Evolutionary conservation across 805 yeast species (phyloP).

Genomic region (Ogataea salicorniae): DNA sequence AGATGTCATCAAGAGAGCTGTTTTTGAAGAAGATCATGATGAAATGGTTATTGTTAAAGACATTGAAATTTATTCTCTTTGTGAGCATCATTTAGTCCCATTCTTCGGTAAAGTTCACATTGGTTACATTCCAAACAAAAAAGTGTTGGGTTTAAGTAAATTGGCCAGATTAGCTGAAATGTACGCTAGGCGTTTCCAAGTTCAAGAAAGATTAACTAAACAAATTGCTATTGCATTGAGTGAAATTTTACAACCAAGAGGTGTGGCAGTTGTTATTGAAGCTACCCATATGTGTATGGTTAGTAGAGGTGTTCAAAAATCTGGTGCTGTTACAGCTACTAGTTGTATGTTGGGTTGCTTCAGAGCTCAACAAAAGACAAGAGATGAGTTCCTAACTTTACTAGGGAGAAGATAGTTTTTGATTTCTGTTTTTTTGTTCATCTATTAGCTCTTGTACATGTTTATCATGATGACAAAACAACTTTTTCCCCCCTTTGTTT

Average conservation of each 20-base stretch:
- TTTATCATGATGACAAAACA: too few species aligned
- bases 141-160: slow-evolving; percentile 88
- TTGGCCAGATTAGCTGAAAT: slow-evolving; percentile 94
- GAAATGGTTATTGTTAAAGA: slow-evolving; percentile 98
- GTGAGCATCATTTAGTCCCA: slow-evolving; percentile 98
- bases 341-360: slow-evolving; percentile 97
- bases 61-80: slow-evolving; percentile 84
- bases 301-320: slow-evolving; percentile 92
- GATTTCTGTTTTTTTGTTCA: not conserved
- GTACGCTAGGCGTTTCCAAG: slow-evolving; percentile 93
- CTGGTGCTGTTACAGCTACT: slow-evolving; percentile 89
- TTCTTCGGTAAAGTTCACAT: slow-evolving; percentile 96
- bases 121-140: slow-evolving; percentile 94
- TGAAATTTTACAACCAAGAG: slow-evolving; percentile 88
- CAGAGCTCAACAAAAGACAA: slow-evolving; percentile 87
- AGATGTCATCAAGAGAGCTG: slow-evolving; percentile 90
- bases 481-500: not conserved
- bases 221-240: slow-evolving; percentile 95
- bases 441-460: not conserved
- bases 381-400: slow-evolving; percentile 89
- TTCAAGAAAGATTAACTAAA: slow-evolving; percentile 95
- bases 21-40: slow-evolving; percentile 96
- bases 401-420: slow-evolving; percentile 49
- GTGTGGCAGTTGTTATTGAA: slow-evolving; percentile 97
- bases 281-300: slow-evolving; percentile 99